Conservation (phyloP, 345 rosid species). For the Trapa bicornis region DNA sequence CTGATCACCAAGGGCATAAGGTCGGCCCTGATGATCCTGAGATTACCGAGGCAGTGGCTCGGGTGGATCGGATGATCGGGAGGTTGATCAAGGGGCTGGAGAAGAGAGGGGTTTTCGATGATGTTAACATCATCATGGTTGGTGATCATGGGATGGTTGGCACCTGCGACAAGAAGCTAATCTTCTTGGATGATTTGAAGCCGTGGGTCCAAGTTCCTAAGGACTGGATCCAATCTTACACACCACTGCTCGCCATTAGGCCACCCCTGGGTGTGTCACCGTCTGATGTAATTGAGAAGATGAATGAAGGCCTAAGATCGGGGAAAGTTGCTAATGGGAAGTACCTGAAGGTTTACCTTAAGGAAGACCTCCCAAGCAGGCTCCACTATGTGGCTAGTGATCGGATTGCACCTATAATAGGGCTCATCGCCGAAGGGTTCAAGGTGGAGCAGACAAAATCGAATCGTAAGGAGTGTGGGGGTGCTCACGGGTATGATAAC, state of each 20-base stretch:
- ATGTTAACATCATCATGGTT: constrained; percentile 72
- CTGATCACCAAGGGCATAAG: constrained; percentile 92
- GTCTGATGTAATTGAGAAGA: constrained; percentile 53
- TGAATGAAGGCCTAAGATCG: constrained; percentile 55
- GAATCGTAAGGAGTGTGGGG: constrained; percentile 61
- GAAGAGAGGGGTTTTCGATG: constrained; percentile 72
- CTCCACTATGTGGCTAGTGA: constrained; percentile 58
- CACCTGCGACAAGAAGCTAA: constrained; percentile 71
- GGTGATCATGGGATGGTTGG: constrained; percentile 99
- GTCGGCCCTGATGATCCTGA: constrained; percentile 87
- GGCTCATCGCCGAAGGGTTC: constrained; percentile 60
- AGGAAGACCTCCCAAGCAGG: constrained; percentile 79
- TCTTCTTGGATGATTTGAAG: constrained; percentile 65
- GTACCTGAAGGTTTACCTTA: constrained; percentile 57
- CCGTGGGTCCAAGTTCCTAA: constrained; percentile 53
- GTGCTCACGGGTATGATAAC: constrained; percentile 88
- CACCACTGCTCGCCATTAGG: constrained; percentile 63
- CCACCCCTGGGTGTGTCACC: constrained; percentile 38
- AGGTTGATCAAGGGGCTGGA: constrained; percentile 64
- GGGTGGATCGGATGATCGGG: constrained; percentile 69
- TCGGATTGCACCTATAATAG: constrained; percentile 69
- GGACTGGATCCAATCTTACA: constrained; percentile 60
- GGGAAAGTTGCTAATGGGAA: constrained; percentile 75
- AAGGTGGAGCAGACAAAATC: constrained; percentile 62
- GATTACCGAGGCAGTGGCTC: constrained; percentile 68